phyloP scores from a whole-genome alignment of 345 rosid species.

The Ceriops tagal region DNA sequence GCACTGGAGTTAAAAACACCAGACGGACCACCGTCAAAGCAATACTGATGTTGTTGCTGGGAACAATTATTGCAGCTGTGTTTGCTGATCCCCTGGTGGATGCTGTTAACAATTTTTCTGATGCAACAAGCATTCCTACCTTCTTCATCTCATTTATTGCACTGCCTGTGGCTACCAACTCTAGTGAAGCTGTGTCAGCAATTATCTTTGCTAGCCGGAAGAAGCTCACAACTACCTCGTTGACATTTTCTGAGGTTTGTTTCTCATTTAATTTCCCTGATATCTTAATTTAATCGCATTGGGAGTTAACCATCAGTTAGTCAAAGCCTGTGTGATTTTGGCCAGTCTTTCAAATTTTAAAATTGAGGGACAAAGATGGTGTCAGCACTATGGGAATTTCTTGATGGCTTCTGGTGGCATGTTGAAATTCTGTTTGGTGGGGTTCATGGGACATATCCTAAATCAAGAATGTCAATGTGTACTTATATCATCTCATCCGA shows the following conservation, averaged over 20 bases:
- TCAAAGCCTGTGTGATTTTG: not conserved
- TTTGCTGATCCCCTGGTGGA: conserved; percentile 98
- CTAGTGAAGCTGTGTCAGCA: conserved; percentile 93
- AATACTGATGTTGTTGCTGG: conserved; percentile 54
- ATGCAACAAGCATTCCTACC: conserved; percentile 86
- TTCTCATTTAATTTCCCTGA: not conserved
- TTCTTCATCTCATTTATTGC: conserved; percentile 93
- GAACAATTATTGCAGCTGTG: conserved; percentile 77
- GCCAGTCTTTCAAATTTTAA: not conserved
- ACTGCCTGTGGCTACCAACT: conserved; percentile 89
- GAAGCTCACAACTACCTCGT: conserved; percentile 68
- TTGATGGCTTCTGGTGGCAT: not conserved
- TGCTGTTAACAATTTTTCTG: conserved; percentile 79
- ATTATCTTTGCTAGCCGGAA: conserved; percentile 85
- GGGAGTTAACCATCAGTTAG: not conserved
- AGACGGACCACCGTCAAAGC: conserved; percentile 67
- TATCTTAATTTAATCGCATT: not conserved
- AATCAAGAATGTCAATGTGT: no score
- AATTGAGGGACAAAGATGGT: not conserved
- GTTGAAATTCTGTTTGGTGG: not conserved
- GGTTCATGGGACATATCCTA: no score
- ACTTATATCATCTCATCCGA: no score
- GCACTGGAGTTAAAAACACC: conserved; percentile 42
- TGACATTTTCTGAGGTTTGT: conserved; percentile 87
- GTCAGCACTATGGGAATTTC: not conserved